Evolutionary conservation across 2,329 filamentous ascomycete species (phyloP), one percentile per base, ranked within the genome.

Genomic region (Didymella arachidicola): DNA sequence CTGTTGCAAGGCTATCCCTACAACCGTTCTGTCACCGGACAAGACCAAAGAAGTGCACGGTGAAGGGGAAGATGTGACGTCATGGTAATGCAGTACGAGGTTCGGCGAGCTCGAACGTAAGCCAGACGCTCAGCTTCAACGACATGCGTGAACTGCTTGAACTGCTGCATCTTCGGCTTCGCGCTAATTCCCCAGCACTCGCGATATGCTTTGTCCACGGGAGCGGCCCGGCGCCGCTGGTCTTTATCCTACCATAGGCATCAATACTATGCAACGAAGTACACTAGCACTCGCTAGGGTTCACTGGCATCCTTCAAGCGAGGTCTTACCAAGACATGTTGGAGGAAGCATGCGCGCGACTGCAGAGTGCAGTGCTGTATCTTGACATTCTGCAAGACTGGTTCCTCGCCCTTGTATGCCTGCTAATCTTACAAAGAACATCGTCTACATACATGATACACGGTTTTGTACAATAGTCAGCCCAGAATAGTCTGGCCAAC

Each of bases 1-100:
- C 34, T 10, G 19, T 59, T 11, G 63, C 51, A 61, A 61, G 64
- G 64, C 59, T 59, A 70, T 67, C 66, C 70, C 60, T 67, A 56
- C 48, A 53, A 34, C 36, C 19, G 41, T 50, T 52, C 58, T 53
- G 61, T 68, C 62, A 48, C 54, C 60, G 48, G 54, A 63, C 54
- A 48, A 48, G 62, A 61, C 43, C 36, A 61, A 63, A 45, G 48
- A 49, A 57, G 49, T 62, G 59, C 67, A 60, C 61, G 57, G 32
- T 53, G 48, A 22, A 42, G 39, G 16, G 41, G 43, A 16, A 38
- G 46, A 12, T 14, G 53, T 71, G 70, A 72, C 67, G 70, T 72
- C 64, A 66, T 46, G 14, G 39, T 18, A 26, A 18, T 29, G 39
- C 32, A 18, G 25, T 48, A 53, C 43, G 30, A 44, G 41, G 55